These are phyloP conservation scores for Wickerhamiella azymoides DNA, from an alignment of 805 yeast genomes.

Conservation along the genomic window DNA sequence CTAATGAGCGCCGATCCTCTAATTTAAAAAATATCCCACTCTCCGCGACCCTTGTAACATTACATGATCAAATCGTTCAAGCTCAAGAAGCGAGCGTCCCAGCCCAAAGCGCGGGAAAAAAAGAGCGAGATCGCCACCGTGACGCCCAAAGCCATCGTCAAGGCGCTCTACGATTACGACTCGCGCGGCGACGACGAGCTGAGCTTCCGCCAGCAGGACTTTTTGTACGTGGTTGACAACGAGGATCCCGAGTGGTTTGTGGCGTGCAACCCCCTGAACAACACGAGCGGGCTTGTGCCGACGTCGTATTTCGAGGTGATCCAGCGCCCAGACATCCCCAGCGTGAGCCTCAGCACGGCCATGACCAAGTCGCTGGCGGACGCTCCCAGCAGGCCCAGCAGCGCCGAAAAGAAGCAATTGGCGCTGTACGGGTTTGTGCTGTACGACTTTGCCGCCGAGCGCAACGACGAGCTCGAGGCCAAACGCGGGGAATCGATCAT, in stretches of 20 bases:
- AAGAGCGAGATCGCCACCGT: slow-evolving; percentile 23
- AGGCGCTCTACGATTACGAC: slow-evolving; percentile 61
- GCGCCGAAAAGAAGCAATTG: slow-evolving; percentile 24
- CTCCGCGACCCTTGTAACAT: neutral
- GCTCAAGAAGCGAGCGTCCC: slow-evolving; percentile 8
- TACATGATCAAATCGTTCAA: slow-evolving; percentile 8
- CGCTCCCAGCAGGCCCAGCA: neutral
- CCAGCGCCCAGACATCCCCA: slow-evolving; percentile 23
- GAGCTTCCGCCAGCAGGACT: slow-evolving; percentile 68
- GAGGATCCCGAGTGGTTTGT: slow-evolving; percentile 61
- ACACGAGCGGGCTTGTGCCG: slow-evolving; percentile 77
- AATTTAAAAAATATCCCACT: too few species aligned
- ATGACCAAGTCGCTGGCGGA: slow-evolving; percentile 9
- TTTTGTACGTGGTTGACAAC: slow-evolving; percentile 62
- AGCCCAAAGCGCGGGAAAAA: slow-evolving; percentile 8
- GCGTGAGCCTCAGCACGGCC: slow-evolving; percentile 22
- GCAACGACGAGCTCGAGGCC: slow-evolving; percentile 72
- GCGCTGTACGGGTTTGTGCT: slow-evolving; percentile 65
- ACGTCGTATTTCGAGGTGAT: slow-evolving; percentile 69
- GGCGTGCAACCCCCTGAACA: slow-evolving; percentile 74
- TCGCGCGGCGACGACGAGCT: slow-evolving; percentile 76
- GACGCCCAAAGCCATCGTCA: slow-evolving; percentile 71
- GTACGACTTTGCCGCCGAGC: slow-evolving; percentile 74
- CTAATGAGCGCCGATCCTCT: too few species aligned
- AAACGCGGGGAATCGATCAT: slow-evolving; percentile 77